phyloP scores from a whole-genome alignment of 179 eudicot species.

The Drosera spatulata region DNA sequence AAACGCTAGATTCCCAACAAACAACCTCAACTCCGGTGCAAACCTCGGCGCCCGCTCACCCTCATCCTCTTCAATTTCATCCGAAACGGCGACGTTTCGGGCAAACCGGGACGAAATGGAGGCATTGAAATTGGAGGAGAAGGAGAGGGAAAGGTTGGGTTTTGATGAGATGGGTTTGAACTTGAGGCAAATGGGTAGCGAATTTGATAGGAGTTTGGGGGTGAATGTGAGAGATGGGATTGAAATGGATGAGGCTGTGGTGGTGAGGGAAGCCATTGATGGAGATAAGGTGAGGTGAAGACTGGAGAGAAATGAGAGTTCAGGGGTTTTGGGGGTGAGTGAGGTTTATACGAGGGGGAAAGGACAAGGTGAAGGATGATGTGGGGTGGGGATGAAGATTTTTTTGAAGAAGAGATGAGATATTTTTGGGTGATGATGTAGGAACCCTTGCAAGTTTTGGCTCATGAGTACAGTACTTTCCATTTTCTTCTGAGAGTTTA shows the following conservation, averaged over 20 bases:
- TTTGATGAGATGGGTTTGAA: neutral
- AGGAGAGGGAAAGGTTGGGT: slow-evolving; percentile 5
- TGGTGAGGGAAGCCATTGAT: too few species aligned
- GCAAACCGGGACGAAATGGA: slow-evolving; percentile 23
- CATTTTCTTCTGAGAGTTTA: too few species aligned
- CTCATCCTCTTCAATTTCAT: slow-evolving; percentile 45
- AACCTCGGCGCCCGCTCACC: slow-evolving; percentile 19
- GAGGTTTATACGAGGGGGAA: too few species aligned
- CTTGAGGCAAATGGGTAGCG: slow-evolving; percentile 10
- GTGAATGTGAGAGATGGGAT: slow-evolving; percentile 29
- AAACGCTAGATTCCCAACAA: slow-evolving; percentile 86
- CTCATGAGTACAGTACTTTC: too few species aligned
- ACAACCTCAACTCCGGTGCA: slow-evolving; percentile 66
- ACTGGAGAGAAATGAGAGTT: too few species aligned
- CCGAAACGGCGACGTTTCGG: slow-evolving; percentile 37
- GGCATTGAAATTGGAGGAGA: slow-evolving; percentile 5
- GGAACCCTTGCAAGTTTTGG: too few species aligned
- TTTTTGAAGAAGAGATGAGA: too few species aligned
- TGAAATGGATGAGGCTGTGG: slow-evolving; percentile 29
- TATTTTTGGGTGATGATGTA: too few species aligned
- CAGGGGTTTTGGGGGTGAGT: too few species aligned
- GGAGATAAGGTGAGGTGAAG: too few species aligned
- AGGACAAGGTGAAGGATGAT: too few species aligned
- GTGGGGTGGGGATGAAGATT: too few species aligned
- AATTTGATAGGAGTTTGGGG: slow-evolving; percentile 7